Percentiles rank a stretch among this genome's conserved stretches.
Evolutionary conservation across 139 green algal species (phyloP).

Genomic region (Zygnema cylindricum): DNA sequence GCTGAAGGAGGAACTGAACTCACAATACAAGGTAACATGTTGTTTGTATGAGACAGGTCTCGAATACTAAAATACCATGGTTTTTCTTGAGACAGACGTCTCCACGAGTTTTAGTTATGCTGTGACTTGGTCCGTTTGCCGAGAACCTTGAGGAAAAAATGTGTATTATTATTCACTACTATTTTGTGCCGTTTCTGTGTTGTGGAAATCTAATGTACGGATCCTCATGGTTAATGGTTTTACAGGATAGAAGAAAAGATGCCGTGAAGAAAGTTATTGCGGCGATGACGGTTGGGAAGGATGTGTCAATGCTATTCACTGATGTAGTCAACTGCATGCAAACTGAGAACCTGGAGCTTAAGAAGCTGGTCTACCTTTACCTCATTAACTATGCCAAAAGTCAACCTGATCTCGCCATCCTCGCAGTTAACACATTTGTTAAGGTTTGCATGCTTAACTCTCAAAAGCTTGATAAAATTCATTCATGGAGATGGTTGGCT

Average conservation of each 20-base stretch:
- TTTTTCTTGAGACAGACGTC: too few species aligned
- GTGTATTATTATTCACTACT: too few species aligned
- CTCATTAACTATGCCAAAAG: slow-evolving; percentile 99
- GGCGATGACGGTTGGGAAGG: slow-evolving; percentile 99
- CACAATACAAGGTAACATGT: slow-evolving; percentile 73
- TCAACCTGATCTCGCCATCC: slow-evolving; percentile 97
- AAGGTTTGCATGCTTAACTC: slow-evolving; percentile 75
- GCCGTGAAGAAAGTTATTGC: slow-evolving; percentile 92
- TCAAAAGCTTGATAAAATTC: too few species aligned
- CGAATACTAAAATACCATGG: too few species aligned
- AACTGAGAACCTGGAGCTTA: slow-evolving; percentile 87
- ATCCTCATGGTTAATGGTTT: too few species aligned
- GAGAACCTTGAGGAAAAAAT: too few species aligned
- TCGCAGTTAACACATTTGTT: slow-evolving; percentile 99
- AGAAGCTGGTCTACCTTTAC: slow-evolving; percentile 99
- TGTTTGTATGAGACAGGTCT: too few species aligned
- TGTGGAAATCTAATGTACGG: too few species aligned
- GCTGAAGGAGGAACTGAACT: slow-evolving; percentile 90
- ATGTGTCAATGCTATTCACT: slow-evolving; percentile 92
- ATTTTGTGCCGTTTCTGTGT: too few species aligned
- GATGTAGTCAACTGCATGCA: slow-evolving; percentile 99
- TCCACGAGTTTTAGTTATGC: too few species aligned
- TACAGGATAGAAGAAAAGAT: slow-evolving; percentile 87
- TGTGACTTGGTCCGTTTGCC: too few species aligned
- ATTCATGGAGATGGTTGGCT: too few species aligned